Conservation (phyloP, 345 rosid species). For the Linum tenue region DNA sequence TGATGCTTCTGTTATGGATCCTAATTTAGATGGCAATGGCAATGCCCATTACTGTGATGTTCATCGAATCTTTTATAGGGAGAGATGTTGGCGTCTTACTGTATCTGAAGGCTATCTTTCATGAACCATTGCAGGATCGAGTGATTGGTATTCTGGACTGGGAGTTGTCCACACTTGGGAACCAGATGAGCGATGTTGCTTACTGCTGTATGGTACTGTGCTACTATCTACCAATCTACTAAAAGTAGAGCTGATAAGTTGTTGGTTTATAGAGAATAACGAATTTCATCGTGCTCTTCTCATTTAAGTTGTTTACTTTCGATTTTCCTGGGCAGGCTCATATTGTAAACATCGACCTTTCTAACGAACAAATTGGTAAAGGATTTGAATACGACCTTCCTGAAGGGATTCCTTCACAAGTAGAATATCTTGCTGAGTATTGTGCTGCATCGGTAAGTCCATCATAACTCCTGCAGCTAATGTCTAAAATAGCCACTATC, state of each 20-base stretch:
- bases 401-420: constrained; percentile 72
- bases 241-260: background rate
- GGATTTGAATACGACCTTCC: constrained; percentile 61
- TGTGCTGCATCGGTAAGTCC: constrained; percentile 65
- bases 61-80: background rate
- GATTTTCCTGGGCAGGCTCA: constrained; percentile 49
- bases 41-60: background rate
- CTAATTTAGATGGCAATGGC: background rate
- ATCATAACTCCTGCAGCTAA: background rate
- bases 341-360: constrained; percentile 28
- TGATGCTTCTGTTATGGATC: background rate
- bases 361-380: constrained; percentile 22
- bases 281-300: background rate
- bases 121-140: constrained; percentile 51
- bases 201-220: constrained; percentile 64
- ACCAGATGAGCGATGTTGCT: constrained; percentile 94
- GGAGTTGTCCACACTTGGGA: constrained; percentile 95
- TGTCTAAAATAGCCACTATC: background rate
- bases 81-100: background rate
- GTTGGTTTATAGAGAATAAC: background rate
- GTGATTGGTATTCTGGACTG: constrained; percentile 92
- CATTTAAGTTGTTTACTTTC: constrained; percentile 1
- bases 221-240: constrained; percentile 6
- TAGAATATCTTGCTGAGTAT: constrained; percentile 75
- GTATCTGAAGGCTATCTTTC: background rate